Evolutionary conservation across 192 early-diverging fungal genomes (phyloP).

Genomic region (Lunasporangiospora selenospora): DNA sequence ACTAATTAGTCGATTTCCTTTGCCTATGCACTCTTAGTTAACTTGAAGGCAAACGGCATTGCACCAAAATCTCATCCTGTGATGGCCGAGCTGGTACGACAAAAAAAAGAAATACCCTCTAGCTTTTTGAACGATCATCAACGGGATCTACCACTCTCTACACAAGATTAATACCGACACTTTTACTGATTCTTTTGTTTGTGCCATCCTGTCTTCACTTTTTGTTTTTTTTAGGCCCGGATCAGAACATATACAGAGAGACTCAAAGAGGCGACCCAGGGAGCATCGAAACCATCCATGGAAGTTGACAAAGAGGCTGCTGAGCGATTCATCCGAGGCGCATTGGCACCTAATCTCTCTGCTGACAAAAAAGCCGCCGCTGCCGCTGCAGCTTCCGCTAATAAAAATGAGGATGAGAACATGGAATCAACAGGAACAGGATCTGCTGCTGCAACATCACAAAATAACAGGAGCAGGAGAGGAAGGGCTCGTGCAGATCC

Average conservation of each 20-base stretch:
- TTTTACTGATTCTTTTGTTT: neutral
- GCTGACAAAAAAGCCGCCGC: conserved; percentile 21
- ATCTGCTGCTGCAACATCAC: too few relatives aligned
- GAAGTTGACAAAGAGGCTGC: conserved; percentile 58
- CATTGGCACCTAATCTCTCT: conserved; percentile 27
- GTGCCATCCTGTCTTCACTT: neutral
- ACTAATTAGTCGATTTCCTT: too few relatives aligned
- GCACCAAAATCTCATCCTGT: conserved; percentile 60
- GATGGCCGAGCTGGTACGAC: conserved; percentile 60
- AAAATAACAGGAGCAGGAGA: too few relatives aligned
- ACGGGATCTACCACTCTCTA: too few relatives aligned
- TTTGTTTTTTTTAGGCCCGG: conserved; percentile 59
- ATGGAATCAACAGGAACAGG: too few relatives aligned
- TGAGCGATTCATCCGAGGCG: conserved; percentile 53
- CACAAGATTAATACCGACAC: too few relatives aligned
- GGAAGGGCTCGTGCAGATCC: too few relatives aligned
- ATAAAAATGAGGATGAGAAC: too few relatives aligned
- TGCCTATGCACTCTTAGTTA: conserved; percentile 56
- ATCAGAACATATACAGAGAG: conserved; percentile 43
- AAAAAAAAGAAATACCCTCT: conserved; percentile 27
- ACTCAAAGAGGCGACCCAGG: conserved; percentile 14
- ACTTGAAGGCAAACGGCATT: conserved; percentile 60
- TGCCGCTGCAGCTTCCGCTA: neutral
- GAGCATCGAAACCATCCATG: conserved; percentile 32
- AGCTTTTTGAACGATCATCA: too few relatives aligned